phyloP scores from a whole-genome alignment of 192 early-diverging fungal species.

The Coemansia guatemalensis region DNA sequence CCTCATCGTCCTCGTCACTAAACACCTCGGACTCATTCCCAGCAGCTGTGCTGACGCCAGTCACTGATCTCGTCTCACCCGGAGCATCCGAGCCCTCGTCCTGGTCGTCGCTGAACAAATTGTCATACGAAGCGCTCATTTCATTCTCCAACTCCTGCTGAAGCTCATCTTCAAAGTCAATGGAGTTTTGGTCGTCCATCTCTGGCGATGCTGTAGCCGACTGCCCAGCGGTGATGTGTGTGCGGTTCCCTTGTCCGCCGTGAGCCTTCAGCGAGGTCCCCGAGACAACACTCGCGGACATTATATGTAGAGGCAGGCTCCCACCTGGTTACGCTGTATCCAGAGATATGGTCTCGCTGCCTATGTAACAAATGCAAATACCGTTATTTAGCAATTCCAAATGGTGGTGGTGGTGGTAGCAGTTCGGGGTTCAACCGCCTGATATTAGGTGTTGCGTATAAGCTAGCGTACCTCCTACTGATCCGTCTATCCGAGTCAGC shows the following conservation, averaged over 20 bases:
- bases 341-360: background rate
- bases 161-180: constrained; percentile 49
- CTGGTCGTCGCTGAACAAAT: constrained; percentile 39
- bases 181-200: constrained; percentile 32
- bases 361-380: background rate
- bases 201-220: constrained; percentile 29
- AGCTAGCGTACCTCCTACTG: background rate
- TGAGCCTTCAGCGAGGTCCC: constrained; percentile 37
- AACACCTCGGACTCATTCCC: constrained; percentile 6
- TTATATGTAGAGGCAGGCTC: constrained; percentile 18
- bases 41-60: constrained; percentile 18
- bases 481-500: background rate
- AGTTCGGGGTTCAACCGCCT: background rate
- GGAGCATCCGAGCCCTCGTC: constrained; percentile 11
- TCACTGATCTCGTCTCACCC: constrained; percentile 20
- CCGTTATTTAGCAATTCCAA: background rate
- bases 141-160: constrained; percentile 54
- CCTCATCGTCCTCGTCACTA: constrained; percentile 19
- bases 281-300: constrained; percentile 49
- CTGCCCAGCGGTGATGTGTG: constrained; percentile 29
- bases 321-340: background rate
- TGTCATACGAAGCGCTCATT: constrained; percentile 50
- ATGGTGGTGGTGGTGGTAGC: background rate
- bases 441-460: background rate
- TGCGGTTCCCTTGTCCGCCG: constrained; percentile 7